Conservation (phyloP, 805 yeast genomes). For the Candida argentea region DNA sequence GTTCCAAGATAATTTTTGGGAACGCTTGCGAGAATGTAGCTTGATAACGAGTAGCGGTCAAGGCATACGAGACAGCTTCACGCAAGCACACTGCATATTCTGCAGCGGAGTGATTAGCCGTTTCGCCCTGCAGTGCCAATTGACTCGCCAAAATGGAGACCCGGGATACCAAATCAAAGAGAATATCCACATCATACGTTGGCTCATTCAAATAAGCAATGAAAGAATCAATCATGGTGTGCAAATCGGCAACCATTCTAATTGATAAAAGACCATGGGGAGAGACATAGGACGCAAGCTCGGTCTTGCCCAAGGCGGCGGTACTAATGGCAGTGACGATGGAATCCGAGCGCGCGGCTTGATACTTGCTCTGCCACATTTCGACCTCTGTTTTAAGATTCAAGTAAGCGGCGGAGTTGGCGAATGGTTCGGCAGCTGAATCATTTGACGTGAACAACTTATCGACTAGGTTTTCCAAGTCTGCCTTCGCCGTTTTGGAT, state of each 20-base stretch:
- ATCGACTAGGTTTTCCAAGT: conserved; percentile 16
- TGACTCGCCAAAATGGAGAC: conserved; percentile 38
- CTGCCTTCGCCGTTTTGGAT: conserved; percentile 7
- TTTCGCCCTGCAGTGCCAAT: conserved; percentile 24
- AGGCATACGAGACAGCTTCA: conserved; percentile 61
- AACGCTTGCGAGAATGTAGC: conserved; percentile 52
- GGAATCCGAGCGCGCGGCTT: conserved; percentile 33
- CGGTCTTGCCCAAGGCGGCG: conserved; percentile 10
- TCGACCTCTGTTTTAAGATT: conserved; percentile 21
- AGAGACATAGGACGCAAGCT: conserved; percentile 20
- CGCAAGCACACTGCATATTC: conserved; percentile 42
- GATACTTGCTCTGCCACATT: conserved; percentile 43
- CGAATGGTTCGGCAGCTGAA: conserved; percentile 11
- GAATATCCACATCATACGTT: conserved; percentile 21
- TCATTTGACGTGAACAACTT: conserved; percentile 19
- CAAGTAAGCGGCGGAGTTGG: conserved; percentile 4
- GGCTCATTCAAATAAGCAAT: conserved; percentile 21
- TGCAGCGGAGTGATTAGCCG: conserved; percentile 14
- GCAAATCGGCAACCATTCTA: conserved; percentile 34
- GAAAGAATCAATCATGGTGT: conserved; percentile 39
- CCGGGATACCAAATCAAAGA: conserved; percentile 44
- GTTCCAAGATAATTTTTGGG: conserved; percentile 63
- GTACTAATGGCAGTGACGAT: conserved; percentile 12
- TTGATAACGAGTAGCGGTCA: conserved; percentile 69
- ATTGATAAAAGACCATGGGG: conserved; percentile 39